These are phyloP conservation scores for Crepidotus variabilis DNA, from an alignment of 768 basidiomycete species.

Conservation along the genomic window DNA sequence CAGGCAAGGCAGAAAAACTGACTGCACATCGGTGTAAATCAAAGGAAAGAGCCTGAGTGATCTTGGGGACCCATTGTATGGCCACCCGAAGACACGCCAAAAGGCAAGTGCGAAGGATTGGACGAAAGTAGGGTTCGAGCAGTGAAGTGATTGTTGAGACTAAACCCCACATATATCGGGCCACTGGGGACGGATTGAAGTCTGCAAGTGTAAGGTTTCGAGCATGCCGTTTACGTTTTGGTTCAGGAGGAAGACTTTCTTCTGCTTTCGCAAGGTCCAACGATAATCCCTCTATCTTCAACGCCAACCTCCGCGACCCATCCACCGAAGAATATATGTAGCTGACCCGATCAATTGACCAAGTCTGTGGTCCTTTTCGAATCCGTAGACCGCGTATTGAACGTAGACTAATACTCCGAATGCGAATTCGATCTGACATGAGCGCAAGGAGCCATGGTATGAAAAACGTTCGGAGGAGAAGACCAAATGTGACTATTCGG, in stretches of 20 bases:
- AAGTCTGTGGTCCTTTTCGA: constrained; percentile 47
- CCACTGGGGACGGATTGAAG: constrained; percentile 42
- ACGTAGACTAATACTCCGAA: constrained; percentile 71
- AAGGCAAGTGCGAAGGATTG: constrained; percentile 52
- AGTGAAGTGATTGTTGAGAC: constrained; percentile 37
- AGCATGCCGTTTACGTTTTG: constrained; percentile 29
- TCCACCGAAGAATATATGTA: constrained; percentile 51
- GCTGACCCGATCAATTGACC: constrained; percentile 68
- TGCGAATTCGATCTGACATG: constrained; percentile 59
- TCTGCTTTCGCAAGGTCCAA: constrained; percentile 42
- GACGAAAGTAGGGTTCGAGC: constrained; percentile 60
- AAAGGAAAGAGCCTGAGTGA: constrained; percentile 65
- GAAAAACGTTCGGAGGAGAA: constrained; percentile 63
- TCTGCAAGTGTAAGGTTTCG: constrained; percentile 44
- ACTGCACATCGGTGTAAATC: constrained; percentile 57
- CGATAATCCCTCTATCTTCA: constrained; percentile 59
- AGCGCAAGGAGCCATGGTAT: constrained; percentile 60
- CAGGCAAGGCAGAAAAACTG: constrained; percentile 47
- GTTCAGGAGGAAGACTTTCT: constrained; percentile 17
- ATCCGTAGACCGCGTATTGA: constrained; percentile 78
- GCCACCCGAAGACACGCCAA: constrained; percentile 51
- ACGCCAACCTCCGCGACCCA: constrained; percentile 51
- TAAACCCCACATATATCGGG: constrained; percentile 34
- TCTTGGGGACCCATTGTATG: constrained; percentile 63
- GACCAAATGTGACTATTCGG: constrained; percentile 48